Percentiles rank a stretch among this genome's conserved stretches.
phyloP scores from a whole-genome alignment of 2,329 filamentous ascomycete species.

The Colletotrichum costaricense region DNA sequence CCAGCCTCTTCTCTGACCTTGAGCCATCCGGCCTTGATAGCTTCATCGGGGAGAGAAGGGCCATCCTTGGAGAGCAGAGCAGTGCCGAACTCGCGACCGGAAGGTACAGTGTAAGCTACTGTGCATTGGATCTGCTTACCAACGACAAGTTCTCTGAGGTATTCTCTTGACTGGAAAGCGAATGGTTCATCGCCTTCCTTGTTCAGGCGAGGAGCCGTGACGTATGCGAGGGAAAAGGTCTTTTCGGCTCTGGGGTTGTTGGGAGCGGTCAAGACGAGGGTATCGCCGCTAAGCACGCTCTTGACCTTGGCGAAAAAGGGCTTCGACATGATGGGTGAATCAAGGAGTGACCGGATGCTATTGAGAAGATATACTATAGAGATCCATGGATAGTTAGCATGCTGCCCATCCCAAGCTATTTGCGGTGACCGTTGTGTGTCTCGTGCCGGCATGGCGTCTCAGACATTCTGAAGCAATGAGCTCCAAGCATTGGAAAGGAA shows the following conservation, averaged over 20 bases:
- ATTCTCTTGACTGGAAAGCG: conserved; percentile 95
- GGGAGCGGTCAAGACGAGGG: conserved; percentile 83
- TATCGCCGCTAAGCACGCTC: conserved; percentile 94
- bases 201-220: conserved; percentile 86
- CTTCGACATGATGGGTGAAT: conserved; percentile 57
- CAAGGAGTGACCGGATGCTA: conserved; percentile 28
- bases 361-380: neutral
- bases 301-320: conserved; percentile 82
- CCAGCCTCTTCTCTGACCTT: conserved; percentile 96
- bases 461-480: neutral
- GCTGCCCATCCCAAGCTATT: conserved; percentile 2
- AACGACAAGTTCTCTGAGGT: conserved; percentile 83
- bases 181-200: conserved; percentile 93
- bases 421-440: conserved; percentile 3
- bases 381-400: neutral
- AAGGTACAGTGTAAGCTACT: conserved; percentile 88
- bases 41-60: conserved; percentile 80
- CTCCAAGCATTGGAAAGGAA: neutral
- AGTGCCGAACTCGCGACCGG: conserved; percentile 88
- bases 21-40: conserved; percentile 89
- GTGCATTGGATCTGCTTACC: conserved; percentile 90
- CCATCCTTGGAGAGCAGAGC: conserved; percentile 80
- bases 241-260: conserved; percentile 87
- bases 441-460: conserved; percentile 1
- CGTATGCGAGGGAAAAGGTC: conserved; percentile 90